Conservation (phyloP, 768 basidiomycete species). For the Rhizopogon vesiculosus region DNA sequence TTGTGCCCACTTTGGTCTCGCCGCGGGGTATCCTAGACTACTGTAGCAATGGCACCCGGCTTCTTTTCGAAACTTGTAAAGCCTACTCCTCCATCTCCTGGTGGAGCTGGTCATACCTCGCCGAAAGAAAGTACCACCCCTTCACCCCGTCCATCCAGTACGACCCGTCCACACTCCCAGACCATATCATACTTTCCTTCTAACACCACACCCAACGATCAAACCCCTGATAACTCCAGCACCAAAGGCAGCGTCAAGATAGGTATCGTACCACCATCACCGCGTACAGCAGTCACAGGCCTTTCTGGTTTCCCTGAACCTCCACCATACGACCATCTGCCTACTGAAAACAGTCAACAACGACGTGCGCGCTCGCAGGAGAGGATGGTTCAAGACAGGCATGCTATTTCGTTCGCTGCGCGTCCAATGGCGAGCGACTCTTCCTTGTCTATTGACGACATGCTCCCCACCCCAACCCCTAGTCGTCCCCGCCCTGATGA, state of each 20-base stretch:
- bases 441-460: slow-evolving; percentile 15
- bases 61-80: slow-evolving; percentile 28
- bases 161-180: slow-evolving; percentile 7
- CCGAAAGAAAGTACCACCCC: neutral
- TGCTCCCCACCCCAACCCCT: slow-evolving; percentile 23
- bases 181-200: slow-evolving; percentile 8
- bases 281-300: slow-evolving; percentile 15
- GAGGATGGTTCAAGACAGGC: slow-evolving; percentile 23
- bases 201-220: neutral
- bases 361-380: slow-evolving; percentile 27
- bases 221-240: slow-evolving; percentile 2
- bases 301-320: slow-evolving; percentile 1
- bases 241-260: slow-evolving; percentile 24
- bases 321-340: slow-evolving; percentile 13
- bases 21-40: neutral
- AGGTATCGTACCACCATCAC: slow-evolving; percentile 26
- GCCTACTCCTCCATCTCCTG: slow-evolving; percentile 9
- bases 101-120: neutral
- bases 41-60: slow-evolving; percentile 18
- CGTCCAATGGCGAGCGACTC: slow-evolving; percentile 21
- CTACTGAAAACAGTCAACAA: slow-evolving; percentile 16
- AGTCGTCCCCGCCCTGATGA: slow-evolving; percentile 12
- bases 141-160: neutral
- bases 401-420: slow-evolving; percentile 28
- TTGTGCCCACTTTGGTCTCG: neutral